phyloP scores from a whole-genome alignment of 2,329 filamentous ascomycete genomes.

The Trichoderma sp. region DNA sequence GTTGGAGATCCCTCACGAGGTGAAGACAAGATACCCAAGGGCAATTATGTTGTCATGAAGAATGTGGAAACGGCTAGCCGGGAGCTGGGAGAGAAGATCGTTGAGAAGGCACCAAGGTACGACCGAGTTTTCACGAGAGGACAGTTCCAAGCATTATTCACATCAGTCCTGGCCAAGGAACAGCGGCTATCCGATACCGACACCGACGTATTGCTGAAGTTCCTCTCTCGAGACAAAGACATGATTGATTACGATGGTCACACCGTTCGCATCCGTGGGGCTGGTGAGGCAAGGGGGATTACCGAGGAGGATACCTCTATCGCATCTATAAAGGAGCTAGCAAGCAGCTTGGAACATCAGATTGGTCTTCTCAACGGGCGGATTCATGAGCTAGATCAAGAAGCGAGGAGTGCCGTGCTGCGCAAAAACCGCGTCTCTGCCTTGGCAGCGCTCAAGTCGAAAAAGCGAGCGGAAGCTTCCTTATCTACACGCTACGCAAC shows the following conservation, averaged over 20 bases:
- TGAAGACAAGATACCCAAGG: slow-evolving; percentile 56
- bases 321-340: slow-evolving; percentile 76
- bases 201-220: slow-evolving; percentile 66
- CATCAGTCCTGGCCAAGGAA: slow-evolving; percentile 47
- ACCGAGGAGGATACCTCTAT: slow-evolving; percentile 78
- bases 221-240: slow-evolving; percentile 64
- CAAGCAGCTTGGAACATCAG: slow-evolving; percentile 70
- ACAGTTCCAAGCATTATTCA: slow-evolving; percentile 60
- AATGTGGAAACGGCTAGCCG: slow-evolving; percentile 60
- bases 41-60: slow-evolving; percentile 62
- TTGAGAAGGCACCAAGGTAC: slow-evolving; percentile 48
- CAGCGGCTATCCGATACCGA: slow-evolving; percentile 59
- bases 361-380: slow-evolving; percentile 64
- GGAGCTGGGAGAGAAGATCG: slow-evolving; percentile 47
- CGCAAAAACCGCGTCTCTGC: slow-evolving; percentile 73
- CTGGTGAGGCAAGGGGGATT: slow-evolving; percentile 52
- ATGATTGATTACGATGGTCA: slow-evolving; percentile 58
- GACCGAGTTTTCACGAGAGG: slow-evolving; percentile 66
- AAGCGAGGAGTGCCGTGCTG: slow-evolving; percentile 67
- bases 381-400: slow-evolving; percentile 59
- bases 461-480: slow-evolving; percentile 74
- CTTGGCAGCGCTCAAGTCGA: slow-evolving; percentile 73
- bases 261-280: slow-evolving; percentile 69
- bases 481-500: slow-evolving; percentile 69
- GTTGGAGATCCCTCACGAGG: slow-evolving; percentile 47